phyloP scores from a whole-genome alignment of 2,329 filamentous ascomycete species.

The Calonectria hongkongensis region DNA sequence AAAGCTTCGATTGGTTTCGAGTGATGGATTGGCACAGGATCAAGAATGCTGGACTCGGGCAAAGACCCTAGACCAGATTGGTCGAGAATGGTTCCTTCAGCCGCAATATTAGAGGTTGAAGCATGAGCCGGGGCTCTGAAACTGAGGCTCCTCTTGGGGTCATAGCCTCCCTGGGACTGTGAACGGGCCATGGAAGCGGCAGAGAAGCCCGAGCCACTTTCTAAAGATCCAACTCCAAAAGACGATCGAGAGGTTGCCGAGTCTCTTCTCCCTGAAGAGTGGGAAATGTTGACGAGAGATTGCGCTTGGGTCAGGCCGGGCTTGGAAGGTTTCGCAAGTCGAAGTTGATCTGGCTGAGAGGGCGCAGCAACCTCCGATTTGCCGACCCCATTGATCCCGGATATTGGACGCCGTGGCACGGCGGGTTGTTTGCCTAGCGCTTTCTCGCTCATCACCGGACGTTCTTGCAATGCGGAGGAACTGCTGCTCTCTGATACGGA shows the following conservation, averaged over 20 bases:
- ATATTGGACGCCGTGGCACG: constrained; percentile 43
- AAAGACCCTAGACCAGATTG: constrained; percentile 58
- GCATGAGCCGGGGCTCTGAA: constrained; percentile 52
- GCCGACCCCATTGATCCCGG: constrained; percentile 41
- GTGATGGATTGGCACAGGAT: constrained; percentile 49
- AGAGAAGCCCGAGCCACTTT: constrained; percentile 46
- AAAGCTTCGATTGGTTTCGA: constrained; percentile 50
- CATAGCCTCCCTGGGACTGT: constrained; percentile 57
- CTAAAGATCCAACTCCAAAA: constrained; percentile 49
- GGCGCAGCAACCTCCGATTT: constrained; percentile 33
- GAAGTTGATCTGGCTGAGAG: constrained; percentile 38
- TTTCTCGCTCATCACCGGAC: constrained; percentile 63
- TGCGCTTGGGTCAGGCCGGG: constrained; percentile 49
- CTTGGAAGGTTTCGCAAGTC: constrained; percentile 41
- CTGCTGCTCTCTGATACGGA: constrained; percentile 30
- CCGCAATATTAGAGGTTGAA: constrained; percentile 64
- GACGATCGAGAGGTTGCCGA: constrained; percentile 50
- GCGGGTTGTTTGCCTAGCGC: constrained; percentile 69
- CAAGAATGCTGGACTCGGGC: constrained; percentile 54
- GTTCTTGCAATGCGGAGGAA: constrained; percentile 32
- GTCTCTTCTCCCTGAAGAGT: constrained; percentile 45
- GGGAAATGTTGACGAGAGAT: constrained; percentile 51
- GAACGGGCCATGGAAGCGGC: constrained; percentile 57
- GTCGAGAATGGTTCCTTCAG: constrained; percentile 67
- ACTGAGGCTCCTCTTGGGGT: constrained; percentile 36